Conservation (phyloP, 2,329 filamentous ascomycete species). For the Penicillium italicum region DNA sequence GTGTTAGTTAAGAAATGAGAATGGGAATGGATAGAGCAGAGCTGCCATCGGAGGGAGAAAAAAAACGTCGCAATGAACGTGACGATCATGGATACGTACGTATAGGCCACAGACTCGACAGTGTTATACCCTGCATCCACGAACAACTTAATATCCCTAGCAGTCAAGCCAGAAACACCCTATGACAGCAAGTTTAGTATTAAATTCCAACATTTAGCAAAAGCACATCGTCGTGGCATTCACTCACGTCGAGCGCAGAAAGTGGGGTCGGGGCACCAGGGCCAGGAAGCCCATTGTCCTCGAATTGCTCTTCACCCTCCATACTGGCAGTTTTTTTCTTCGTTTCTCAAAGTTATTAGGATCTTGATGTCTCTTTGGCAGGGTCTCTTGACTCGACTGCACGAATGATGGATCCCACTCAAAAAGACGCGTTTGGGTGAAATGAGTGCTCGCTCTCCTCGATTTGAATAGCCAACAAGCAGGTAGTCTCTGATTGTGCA, state of each 20-base stretch:
- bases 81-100: constrained; percentile 48
- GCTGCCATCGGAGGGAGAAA: background rate
- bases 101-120: constrained; percentile 93
- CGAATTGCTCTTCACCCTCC: constrained; percentile 67
- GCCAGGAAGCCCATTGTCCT: constrained; percentile 70
- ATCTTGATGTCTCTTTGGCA: background rate
- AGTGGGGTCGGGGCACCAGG: constrained; percentile 94
- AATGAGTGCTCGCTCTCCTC: background rate
- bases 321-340: constrained; percentile 48
- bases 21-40: background rate
- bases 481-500: background rate
- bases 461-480: background rate
- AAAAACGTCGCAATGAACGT: background rate
- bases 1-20: background rate
- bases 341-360: too few species aligned
- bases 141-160: constrained; percentile 89
- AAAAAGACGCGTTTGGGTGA: constrained; percentile 2
- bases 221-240: background rate
- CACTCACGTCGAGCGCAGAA: constrained; percentile 72
- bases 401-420: background rate
- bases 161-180: constrained; percentile 87
- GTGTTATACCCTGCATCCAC: constrained; percentile 92
- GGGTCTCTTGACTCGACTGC: background rate
- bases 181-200: constrained; percentile 39
- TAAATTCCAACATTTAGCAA: background rate